These are phyloP conservation scores for Chlamydomonas sphaeroides DNA, from an alignment of 139 green algal genomes.

Conservation along the genomic window DNA sequence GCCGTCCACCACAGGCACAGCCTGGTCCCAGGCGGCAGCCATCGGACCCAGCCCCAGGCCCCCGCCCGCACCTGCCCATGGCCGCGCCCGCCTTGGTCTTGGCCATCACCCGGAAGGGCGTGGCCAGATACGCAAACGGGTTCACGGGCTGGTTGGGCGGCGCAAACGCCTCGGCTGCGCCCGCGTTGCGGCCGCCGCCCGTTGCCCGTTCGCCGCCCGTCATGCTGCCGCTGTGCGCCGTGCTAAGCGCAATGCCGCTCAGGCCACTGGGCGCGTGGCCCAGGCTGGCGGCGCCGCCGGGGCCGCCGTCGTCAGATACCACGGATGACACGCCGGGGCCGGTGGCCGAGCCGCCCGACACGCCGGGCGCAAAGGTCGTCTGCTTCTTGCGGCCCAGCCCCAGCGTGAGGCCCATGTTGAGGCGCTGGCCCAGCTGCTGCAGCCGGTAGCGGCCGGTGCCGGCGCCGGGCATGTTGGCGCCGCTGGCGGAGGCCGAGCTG, in stretches of 20 bases:
- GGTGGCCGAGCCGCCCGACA: background rate
- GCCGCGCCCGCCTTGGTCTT: slow-evolving; percentile 24
- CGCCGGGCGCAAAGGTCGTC: background rate
- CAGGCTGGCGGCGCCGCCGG: background rate
- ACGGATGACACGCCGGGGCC: background rate
- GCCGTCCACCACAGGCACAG: too few relatives aligned
- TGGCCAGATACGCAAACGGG: slow-evolving; percentile 38
- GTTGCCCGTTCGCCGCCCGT: background rate
- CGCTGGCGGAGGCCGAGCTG: too few relatives aligned
- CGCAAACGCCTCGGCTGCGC: slow-evolving; percentile 19
- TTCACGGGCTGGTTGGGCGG: slow-evolving; percentile 43
- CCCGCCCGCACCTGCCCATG: slow-evolving; percentile 27
- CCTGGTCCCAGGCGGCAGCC: too few relatives aligned
- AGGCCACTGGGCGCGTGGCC: background rate
- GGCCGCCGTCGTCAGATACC: too few relatives aligned
- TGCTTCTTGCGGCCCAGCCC: slow-evolving; percentile 27
- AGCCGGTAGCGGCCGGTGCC: background rate
- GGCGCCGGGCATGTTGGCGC: too few relatives aligned
- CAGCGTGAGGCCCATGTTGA: slow-evolving; percentile 33
- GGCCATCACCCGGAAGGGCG: slow-evolving; percentile 34
- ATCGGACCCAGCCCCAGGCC: too few relatives aligned
- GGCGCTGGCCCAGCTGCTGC: slow-evolving; percentile 29
- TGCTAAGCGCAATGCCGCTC: too few relatives aligned
- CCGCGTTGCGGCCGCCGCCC: background rate
- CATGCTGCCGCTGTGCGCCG: background rate